Percentiles rank a stretch among this genome's conserved stretches.
Evolutionary conservation across 163 green algal genomes (phyloP).

Genomic region (Chlorella variabilis): DNA sequence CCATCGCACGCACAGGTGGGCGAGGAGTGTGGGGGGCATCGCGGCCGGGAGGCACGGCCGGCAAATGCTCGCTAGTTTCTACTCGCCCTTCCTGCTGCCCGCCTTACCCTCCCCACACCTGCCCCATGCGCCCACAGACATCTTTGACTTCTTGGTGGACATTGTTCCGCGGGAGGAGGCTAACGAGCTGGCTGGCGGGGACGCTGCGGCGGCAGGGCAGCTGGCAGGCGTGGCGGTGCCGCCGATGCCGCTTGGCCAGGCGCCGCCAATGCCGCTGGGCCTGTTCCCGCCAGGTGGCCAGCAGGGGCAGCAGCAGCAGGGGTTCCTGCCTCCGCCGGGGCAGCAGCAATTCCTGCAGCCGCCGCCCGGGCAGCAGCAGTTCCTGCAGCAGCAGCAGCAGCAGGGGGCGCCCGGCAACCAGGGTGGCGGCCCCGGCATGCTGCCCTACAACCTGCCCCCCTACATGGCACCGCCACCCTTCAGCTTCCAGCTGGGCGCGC

Average conservation of each 20-base stretch:
- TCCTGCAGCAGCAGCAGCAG: slow-evolving; percentile 1
- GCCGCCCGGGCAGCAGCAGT: background rate
- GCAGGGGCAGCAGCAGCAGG: slow-evolving; percentile 15
- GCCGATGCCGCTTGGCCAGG: background rate
- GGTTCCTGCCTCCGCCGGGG: background rate
- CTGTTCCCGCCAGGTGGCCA: background rate
- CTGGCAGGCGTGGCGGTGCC: background rate
- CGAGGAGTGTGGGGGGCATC: background rate
- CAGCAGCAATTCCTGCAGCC: background rate
- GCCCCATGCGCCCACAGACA: background rate
- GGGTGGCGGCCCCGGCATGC: background rate
- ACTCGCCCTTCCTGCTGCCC: background rate
- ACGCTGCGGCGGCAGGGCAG: background rate
- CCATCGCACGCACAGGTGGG: slow-evolving; percentile 83
- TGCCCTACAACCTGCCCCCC: background rate
- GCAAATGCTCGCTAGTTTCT: background rate
- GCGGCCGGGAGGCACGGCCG: no score
- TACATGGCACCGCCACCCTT: slow-evolving; percentile 3
- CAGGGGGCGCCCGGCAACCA: background rate
- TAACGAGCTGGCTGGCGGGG: background rate
- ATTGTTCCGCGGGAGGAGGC: slow-evolving; percentile 37
- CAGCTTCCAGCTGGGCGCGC: background rate
- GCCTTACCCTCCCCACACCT: background rate
- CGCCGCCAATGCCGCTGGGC: background rate
- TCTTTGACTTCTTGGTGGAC: slow-evolving; percentile 48